These are phyloP conservation scores for Irpex lacteus DNA, from an alignment of 1,284 basidiomycete genomes.

Conservation along the genomic window DNA sequence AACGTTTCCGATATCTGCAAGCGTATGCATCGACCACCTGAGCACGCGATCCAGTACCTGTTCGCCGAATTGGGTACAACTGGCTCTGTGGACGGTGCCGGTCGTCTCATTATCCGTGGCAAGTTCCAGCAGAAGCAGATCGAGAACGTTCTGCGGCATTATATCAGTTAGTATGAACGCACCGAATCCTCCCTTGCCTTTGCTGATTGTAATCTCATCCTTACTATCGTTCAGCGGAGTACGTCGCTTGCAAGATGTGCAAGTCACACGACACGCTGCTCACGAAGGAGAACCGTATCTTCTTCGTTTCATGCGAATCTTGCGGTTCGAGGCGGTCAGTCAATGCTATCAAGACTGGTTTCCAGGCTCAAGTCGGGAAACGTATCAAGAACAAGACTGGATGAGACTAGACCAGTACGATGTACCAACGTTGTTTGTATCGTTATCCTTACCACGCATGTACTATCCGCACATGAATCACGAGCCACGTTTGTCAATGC, in stretches of 20 bases:
- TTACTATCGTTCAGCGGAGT: conserved; percentile 70
- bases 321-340: conserved; percentile 93
- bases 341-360: conserved; percentile 97
- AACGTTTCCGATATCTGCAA: conserved; percentile 98
- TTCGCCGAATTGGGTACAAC: conserved; percentile 99
- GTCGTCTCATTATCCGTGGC: conserved; percentile 94
- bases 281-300: conserved; percentile 97
- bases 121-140: conserved; percentile 99
- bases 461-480: neutral
- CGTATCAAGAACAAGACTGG: conserved; percentile 70
- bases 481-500: neutral
- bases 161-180: conserved; percentile 72
- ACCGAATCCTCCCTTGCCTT: neutral
- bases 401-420: conserved; percentile 18
- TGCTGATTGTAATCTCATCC: conserved; percentile 1
- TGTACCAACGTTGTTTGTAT: neutral
- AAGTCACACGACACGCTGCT: conserved; percentile 97
- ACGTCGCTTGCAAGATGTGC: conserved; percentile 99
- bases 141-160: conserved; percentile 94
- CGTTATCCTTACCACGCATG: neutral
- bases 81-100: conserved; percentile 91
- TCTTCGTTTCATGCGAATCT: conserved; percentile 97
- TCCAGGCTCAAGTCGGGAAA: conserved; percentile 94
- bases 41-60: conserved; percentile 97
- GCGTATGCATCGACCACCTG: conserved; percentile 98